These are phyloP conservation scores for Ophiostoma sp. DNA, from an alignment of 2,329 filamentous ascomycete species.

Conservation along the genomic window DNA sequence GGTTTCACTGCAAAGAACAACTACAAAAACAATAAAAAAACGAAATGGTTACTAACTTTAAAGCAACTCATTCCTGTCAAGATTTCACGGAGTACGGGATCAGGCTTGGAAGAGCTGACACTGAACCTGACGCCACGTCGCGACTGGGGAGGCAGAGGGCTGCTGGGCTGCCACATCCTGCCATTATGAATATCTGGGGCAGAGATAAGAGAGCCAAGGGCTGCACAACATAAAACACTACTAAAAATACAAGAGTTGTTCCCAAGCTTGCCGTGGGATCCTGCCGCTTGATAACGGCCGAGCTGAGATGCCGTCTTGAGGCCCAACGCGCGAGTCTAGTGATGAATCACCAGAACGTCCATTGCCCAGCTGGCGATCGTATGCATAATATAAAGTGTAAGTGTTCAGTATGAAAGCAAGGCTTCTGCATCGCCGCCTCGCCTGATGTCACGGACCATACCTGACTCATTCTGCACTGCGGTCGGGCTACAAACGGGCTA, in stretches of 20 bases:
- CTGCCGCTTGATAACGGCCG: slow-evolving; percentile 3
- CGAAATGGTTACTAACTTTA: background rate
- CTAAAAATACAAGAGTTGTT: background rate
- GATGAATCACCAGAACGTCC: too few species aligned
- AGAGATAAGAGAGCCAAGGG: background rate
- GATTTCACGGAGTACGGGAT: slow-evolving; percentile 47
- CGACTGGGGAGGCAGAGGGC: slow-evolving; percentile 84
- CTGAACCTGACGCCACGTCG: slow-evolving; percentile 69
- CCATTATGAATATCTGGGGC: slow-evolving; percentile 54
- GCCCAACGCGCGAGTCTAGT: slow-evolving; percentile 11
- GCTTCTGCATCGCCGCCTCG: background rate
- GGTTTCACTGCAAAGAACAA: slow-evolving; percentile 36
- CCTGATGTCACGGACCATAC: background rate
- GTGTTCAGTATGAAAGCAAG: background rate
- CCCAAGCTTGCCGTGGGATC: background rate
- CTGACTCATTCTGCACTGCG: background rate
- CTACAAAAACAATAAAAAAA: background rate
- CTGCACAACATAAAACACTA: background rate
- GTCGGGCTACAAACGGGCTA: background rate
- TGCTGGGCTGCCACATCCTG: slow-evolving; percentile 85
- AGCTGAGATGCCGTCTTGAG: background rate
- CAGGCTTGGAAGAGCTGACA: slow-evolving; percentile 53
- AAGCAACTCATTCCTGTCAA: slow-evolving; percentile 68
- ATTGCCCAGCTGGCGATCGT: background rate
- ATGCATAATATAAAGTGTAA: background rate